Evolutionary conservation across 2,329 filamentous ascomycete genomes (phyloP).

Genomic region (Xylariaceae sp.): DNA sequence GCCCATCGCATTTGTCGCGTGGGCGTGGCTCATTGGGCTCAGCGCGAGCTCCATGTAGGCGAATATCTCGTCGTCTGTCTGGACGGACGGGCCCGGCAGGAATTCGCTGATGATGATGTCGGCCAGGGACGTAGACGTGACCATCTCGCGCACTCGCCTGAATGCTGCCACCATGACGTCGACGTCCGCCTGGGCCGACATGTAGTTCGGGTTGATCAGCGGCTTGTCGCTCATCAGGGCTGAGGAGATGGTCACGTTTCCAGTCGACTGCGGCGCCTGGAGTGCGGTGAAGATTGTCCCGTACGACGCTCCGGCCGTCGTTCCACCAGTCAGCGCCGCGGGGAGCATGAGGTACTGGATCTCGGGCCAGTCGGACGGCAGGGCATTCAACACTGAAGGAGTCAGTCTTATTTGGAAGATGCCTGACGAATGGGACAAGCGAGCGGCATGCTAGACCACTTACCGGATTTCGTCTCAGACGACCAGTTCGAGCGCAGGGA

Average conservation of each 20-base stretch:
- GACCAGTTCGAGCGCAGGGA: not conserved
- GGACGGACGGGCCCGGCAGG: conserved; percentile 48
- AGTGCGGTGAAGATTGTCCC: conserved; percentile 17
- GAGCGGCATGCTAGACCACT: conserved; percentile 5
- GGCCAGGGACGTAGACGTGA: conserved; percentile 54
- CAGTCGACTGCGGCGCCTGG: conserved; percentile 32
- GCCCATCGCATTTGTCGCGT: conserved; percentile 47
- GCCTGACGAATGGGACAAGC: too few species aligned
- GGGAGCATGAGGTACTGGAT: conserved; percentile 25
- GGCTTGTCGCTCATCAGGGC: conserved; percentile 24
- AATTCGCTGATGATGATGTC: conserved; percentile 57
- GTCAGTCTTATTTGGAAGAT: too few species aligned
- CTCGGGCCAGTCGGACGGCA: conserved; percentile 28
- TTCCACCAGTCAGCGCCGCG: conserved; percentile 9
- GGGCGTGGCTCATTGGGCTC: conserved; percentile 37
- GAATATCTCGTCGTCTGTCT: conserved; percentile 51
- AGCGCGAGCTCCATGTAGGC: conserved; percentile 11
- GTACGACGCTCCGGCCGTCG: conserved; percentile 22
- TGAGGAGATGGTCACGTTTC: conserved; percentile 56
- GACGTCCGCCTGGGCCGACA: conserved; percentile 38
- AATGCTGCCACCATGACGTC: conserved; percentile 59
- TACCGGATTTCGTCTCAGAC: not conserved
- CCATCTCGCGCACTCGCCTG: conserved; percentile 54
- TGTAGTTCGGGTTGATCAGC: conserved; percentile 24
- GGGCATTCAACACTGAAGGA: not conserved